Evolutionary conservation across 2,329 filamentous ascomycete genomes (phyloP).

Genomic region (Penicillium brevicompactum): DNA sequence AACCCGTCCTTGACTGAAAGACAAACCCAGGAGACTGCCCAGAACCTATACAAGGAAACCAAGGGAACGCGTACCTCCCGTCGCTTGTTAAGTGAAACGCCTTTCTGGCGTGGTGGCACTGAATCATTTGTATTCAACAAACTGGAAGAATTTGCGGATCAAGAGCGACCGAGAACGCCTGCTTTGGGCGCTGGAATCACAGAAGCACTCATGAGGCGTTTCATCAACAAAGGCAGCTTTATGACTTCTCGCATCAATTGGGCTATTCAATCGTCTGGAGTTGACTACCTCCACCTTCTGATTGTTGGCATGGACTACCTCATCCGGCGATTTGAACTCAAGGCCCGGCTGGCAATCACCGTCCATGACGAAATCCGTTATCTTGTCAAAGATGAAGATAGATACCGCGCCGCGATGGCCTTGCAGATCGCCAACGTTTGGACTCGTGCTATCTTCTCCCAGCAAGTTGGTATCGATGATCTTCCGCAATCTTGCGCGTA

Average conservation of each 20-base stretch:
- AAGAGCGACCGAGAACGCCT: conserved; percentile 85
- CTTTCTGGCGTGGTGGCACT: conserved; percentile 95
- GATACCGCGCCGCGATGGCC: conserved; percentile 87
- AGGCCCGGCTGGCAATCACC: conserved; percentile 84
- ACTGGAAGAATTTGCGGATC: conserved; percentile 95
- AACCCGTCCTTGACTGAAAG: conserved; percentile 80
- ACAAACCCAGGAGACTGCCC: conserved; percentile 74
- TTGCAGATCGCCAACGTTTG: conserved; percentile 92
- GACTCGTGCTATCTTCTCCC: conserved; percentile 96
- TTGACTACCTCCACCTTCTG: conserved; percentile 93
- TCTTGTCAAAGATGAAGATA: conserved; percentile 80
- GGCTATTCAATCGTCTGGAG: conserved; percentile 96
- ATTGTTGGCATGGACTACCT: conserved; percentile 96
- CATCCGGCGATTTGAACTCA: conserved; percentile 77
- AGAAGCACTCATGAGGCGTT: conserved; percentile 86
- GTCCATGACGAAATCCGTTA: conserved; percentile 98
- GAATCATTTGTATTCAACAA: conserved; percentile 99
- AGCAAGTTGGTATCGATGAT: conserved; percentile 95
- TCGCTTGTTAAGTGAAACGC: conserved; percentile 68
- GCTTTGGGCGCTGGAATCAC: conserved; percentile 95
- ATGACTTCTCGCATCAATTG: conserved; percentile 97
- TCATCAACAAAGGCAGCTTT: conserved; percentile 85
- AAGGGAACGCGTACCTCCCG: conserved; percentile 85
- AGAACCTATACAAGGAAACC: conserved; percentile 81
- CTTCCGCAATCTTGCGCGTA: conserved; percentile 92